Percentiles rank a stretch among this genome's conserved stretches.
Evolutionary conservation across 108 stramenopile species (phyloP).

Genomic region (Cylindrotheca closterium): DNA sequence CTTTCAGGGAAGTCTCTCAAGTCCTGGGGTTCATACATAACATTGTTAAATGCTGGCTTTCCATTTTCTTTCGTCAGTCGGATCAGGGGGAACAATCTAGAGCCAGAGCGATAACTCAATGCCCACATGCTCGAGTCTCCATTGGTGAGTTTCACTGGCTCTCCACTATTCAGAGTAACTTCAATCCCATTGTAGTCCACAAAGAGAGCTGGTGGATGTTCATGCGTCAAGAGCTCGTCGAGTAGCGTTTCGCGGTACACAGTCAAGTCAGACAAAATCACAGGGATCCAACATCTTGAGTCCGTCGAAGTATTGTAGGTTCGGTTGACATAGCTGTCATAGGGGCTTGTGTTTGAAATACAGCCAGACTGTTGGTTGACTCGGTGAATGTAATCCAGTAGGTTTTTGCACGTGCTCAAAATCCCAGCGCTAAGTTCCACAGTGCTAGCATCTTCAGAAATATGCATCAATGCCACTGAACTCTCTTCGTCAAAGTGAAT

Average conservation of each 20-base stretch:
- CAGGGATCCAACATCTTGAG: conserved; percentile 5
- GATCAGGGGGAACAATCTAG: background rate
- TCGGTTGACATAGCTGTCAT: conserved; percentile 1
- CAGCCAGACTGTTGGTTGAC: conserved; percentile 2
- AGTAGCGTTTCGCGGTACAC: background rate
- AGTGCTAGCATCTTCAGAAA: conserved; percentile 3
- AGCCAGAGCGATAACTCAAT: conserved; percentile 1
- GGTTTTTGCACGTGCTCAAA: background rate
- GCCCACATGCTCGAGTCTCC: conserved; percentile 3
- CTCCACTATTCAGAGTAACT: conserved; percentile 3
- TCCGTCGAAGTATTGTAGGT: background rate
- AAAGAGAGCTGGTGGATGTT: conserved; percentile 1
- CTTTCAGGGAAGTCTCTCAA: conserved; percentile 17
- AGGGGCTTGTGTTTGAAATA: background rate
- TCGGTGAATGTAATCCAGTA: conserved; percentile 4
- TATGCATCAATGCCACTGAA: conserved; percentile 20
- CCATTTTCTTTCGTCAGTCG: background rate
- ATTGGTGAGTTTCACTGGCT: background rate
- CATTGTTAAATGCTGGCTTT: background rate
- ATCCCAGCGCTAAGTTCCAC: background rate
- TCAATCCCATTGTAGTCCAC: conserved; percentile 1
- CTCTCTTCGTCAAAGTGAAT: conserved; percentile 24
- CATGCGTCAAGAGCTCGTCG: background rate
- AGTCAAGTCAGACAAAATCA: background rate
- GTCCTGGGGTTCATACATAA: conserved; percentile 7